Evolutionary conservation across 1,284 basidiomycete genomes (phyloP).

Genomic region (Rhodotorula sp.): DNA sequence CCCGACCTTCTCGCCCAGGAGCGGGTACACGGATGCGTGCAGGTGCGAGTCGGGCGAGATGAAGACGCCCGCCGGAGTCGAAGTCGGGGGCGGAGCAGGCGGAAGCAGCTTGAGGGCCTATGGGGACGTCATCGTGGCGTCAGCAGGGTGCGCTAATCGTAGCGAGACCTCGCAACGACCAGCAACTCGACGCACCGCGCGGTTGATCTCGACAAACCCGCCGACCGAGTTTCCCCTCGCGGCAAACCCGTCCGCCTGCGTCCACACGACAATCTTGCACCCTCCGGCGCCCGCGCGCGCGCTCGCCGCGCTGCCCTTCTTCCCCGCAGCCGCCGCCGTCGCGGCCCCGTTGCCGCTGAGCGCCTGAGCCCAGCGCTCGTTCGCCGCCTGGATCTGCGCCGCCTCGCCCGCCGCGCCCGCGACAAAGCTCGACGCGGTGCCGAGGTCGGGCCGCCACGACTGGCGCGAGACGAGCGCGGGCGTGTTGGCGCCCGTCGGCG

Average conservation of each 20-base stretch:
- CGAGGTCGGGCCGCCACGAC: constrained; percentile 9
- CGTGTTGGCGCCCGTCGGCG: constrained; percentile 38
- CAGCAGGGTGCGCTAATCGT: neutral
- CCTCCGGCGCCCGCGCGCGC: constrained; percentile 29
- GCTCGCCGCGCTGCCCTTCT: constrained; percentile 8
- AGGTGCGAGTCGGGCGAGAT: constrained; percentile 81
- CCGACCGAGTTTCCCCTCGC: constrained; percentile 40
- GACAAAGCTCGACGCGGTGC: neutral
- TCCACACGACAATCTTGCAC: constrained; percentile 41
- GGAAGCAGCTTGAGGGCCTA: constrained; percentile 37
- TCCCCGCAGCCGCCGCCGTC: neutral
- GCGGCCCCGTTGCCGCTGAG: neutral
- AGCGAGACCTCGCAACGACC: too few species aligned
- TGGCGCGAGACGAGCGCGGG: constrained; percentile 24
- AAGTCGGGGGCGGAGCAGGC: constrained; percentile 22
- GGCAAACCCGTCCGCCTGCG: constrained; percentile 36
- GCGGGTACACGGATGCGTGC: constrained; percentile 66
- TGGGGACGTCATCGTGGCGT: neutral
- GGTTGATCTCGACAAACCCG: constrained; percentile 41
- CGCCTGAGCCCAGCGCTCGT: neutral
- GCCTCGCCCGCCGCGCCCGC: neutral
- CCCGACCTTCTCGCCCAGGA: constrained; percentile 76
- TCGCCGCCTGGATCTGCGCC: neutral
- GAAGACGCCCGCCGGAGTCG: constrained; percentile 35
- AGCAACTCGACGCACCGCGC: constrained; percentile 28